These are phyloP conservation scores for Coemansia sp. DNA, from an alignment of 192 early-diverging fungal genomes.

Conservation along the genomic window DNA sequence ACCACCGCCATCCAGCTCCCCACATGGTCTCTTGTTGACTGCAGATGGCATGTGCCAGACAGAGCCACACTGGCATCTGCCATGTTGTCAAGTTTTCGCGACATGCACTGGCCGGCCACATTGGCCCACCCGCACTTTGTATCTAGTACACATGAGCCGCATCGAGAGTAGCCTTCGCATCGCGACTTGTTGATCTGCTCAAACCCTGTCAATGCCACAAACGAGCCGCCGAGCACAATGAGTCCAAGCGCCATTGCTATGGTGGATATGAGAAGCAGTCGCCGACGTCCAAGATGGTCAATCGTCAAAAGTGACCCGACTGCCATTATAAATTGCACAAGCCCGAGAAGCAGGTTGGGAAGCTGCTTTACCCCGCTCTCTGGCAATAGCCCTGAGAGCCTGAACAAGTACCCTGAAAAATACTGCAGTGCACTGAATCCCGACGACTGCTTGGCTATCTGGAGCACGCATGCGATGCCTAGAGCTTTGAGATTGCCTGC, in stretches of 20 bases:
- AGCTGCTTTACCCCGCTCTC: slow-evolving; percentile 1
- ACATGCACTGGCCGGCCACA: slow-evolving; percentile 6
- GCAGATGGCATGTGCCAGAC: slow-evolving; percentile 19
- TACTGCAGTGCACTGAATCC: slow-evolving; percentile 27
- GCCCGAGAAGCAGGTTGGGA: slow-evolving; percentile 17
- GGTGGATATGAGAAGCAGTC: slow-evolving; percentile 21
- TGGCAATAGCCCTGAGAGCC: slow-evolving; percentile 10
- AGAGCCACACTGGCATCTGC: not conserved
- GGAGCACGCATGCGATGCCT: slow-evolving; percentile 21
- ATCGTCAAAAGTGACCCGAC: slow-evolving; percentile 16
- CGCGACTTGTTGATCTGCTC: slow-evolving; percentile 26
- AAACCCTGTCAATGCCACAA: slow-evolving; percentile 33
- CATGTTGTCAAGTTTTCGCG: not conserved
- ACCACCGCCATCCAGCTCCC: slow-evolving; percentile 31
- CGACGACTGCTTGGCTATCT: slow-evolving; percentile 29
- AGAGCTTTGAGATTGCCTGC: slow-evolving; percentile 10
- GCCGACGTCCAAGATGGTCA: slow-evolving; percentile 21
- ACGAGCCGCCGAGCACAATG: slow-evolving; percentile 27
- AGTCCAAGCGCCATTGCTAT: slow-evolving; percentile 21
- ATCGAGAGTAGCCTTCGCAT: slow-evolving; percentile 18
- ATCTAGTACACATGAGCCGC: slow-evolving; percentile 34
- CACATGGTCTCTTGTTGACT: slow-evolving; percentile 1
- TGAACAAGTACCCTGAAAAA: slow-evolving; percentile 29
- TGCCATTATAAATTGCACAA: slow-evolving; percentile 12
- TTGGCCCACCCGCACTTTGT: slow-evolving; percentile 28